Conservation (phyloP, 768 basidiomycete genomes). For the Mycena floridula region DNA sequence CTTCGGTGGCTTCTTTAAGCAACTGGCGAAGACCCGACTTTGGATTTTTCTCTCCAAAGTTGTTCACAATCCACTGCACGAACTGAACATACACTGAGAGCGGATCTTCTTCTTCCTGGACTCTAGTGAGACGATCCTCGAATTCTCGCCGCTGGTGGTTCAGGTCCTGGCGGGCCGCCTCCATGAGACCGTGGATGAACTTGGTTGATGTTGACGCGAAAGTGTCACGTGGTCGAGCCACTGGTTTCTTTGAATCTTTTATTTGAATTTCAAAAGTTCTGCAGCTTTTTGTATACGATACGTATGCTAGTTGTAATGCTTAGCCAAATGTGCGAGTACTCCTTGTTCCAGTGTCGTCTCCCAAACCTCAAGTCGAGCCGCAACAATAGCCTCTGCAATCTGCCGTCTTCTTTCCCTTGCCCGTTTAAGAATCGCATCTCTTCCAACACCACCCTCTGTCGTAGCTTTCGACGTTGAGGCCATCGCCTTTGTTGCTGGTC, state of each 20-base stretch:
- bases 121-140: background rate
- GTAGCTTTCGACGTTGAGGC: background rate
- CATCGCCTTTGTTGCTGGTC: background rate
- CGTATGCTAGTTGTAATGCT: slow-evolving; percentile 19
- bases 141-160: background rate
- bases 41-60: slow-evolving; percentile 64
- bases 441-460: slow-evolving; percentile 12
- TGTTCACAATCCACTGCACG: slow-evolving; percentile 83
- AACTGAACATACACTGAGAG: slow-evolving; percentile 82
- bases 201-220: background rate
- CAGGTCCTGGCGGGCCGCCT: background rate
- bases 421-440: slow-evolving; percentile 40
- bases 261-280: background rate
- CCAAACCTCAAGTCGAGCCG: slow-evolving; percentile 65
- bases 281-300: background rate
- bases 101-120: slow-evolving; percentile 66
- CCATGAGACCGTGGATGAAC: background rate
- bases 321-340: slow-evolving; percentile 33
- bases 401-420: slow-evolving; percentile 49
- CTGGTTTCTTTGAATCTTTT: background rate
- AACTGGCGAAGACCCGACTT: slow-evolving; percentile 73
- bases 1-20: slow-evolving; percentile 76
- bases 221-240: background rate
- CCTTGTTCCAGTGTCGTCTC: slow-evolving; percentile 52
- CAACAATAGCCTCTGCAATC: slow-evolving; percentile 49